Evolutionary conservation across 192 early-diverging fungal genomes (phyloP), one percentile per base, ranked within the genome.

Genomic region (Coemansia sp.): DNA sequence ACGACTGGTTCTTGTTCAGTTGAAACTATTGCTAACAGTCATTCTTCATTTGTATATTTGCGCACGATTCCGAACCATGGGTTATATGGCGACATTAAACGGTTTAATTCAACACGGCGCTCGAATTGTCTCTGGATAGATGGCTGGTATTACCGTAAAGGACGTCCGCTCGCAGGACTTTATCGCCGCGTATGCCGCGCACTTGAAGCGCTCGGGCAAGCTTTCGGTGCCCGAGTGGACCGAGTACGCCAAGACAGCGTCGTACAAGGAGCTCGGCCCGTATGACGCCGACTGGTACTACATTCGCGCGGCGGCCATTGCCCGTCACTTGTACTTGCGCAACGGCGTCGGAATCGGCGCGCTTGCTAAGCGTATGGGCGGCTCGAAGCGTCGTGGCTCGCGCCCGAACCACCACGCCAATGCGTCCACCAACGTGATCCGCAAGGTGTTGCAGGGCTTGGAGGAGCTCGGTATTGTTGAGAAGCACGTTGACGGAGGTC

Each of bases 281-380:
- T 93, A 95, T 84, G 96, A 99, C 78, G 90, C 92, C 55, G 97
- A 99, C 87, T 99, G 96, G 96, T 99, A 90, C 91, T 99, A 96
- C 87, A 81, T 96, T 63, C 94, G 95, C 69, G 94, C 95, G 69
- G 93, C 95, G 50, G 88, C 93, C 56, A 84, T 94, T 73, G 97
- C 97, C 74, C 95, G 97, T 66, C 95, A 98, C 86, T 90, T 99
- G 84, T 99, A 99, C 91, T 87, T 99, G 75, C 88, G 86, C 79
- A 67, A 65, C 17, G 86, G 88, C 69, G 92, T 95, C 71, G 97
- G 97, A 79, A 88, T 97, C 62, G 97, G 96, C 81, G 94, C 88
- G 35, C 85, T 98, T 62, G 88, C 88, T 80, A 97, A 95, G 88
- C 86, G 91, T 64, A 91, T 95, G 83, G 95, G 96, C 84, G 93